Conservation (phyloP, 164 flowering plant species). For the Aristolochia californica region DNA sequence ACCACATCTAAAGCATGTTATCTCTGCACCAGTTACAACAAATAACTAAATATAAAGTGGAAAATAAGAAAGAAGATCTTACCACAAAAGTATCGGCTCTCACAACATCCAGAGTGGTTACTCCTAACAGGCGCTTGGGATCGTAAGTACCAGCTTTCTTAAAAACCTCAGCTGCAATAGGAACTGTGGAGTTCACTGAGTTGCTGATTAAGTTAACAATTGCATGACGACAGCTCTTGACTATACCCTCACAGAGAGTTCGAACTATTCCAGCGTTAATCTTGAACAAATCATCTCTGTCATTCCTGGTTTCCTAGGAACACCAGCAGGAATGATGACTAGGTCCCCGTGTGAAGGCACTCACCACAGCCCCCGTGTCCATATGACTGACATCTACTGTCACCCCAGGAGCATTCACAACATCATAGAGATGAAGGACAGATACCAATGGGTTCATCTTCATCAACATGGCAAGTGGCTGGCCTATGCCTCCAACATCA, state of each 20-base stretch:
- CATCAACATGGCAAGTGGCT: slow-evolving; percentile 86
- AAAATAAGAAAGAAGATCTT: slow-evolving; percentile 7
- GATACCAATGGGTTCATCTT: slow-evolving; percentile 96
- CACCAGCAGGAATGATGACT: slow-evolving; percentile 93
- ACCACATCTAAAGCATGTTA: too few relatives aligned
- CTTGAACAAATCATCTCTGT: slow-evolving; percentile 96
- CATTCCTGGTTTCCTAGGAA: slow-evolving; percentile 99
- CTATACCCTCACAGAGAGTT: slow-evolving; percentile 83
- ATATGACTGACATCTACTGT: slow-evolving; percentile 95
- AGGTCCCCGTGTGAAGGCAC: slow-evolving; percentile 54
- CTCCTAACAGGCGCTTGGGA: slow-evolving; percentile 62
- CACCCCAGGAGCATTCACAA: slow-evolving; percentile 87
- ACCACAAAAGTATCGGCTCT: slow-evolving; percentile 92
- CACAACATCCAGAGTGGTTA: slow-evolving; percentile 74
- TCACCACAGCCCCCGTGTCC: slow-evolving; percentile 97
- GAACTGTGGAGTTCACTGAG: slow-evolving; percentile 77
- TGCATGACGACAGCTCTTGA: slow-evolving; percentile 75
- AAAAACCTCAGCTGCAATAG: slow-evolving; percentile 81
- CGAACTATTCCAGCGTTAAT: slow-evolving; percentile 96
- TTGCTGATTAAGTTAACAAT: slow-evolving; percentile 69
- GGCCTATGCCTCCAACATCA: slow-evolving; percentile 97
- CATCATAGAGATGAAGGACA: slow-evolving; percentile 90
- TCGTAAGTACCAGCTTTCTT: slow-evolving; percentile 71
- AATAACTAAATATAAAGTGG: neutral
- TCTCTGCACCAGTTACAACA: neutral